A percentile compares a stretch with the other conserved stretches of the same genome.
Evolutionary conservation across 345 rosid genomes (phyloP).

Genomic region (Kernera saxatilis): DNA sequence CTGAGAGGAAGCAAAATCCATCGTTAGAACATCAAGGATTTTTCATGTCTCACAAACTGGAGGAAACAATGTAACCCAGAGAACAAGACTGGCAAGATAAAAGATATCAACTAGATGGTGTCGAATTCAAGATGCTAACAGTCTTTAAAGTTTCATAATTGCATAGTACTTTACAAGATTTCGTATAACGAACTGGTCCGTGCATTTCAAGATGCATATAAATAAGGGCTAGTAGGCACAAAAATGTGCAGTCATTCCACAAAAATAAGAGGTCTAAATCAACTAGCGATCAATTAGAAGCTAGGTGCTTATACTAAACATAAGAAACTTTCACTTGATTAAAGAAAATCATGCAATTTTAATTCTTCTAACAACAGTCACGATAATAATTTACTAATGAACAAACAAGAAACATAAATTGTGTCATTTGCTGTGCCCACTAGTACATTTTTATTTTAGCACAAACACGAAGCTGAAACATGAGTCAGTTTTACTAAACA

Average conservation of each 20-base stretch:
- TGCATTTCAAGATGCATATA: background rate
- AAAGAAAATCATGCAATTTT: background rate
- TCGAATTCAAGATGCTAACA: background rate
- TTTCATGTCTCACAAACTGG: background rate
- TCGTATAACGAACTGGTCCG: background rate
- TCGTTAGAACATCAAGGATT: background rate
- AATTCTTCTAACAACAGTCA: background rate
- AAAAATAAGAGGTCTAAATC: background rate
- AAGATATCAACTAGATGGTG: background rate
- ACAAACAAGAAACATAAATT: no score
- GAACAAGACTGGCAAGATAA: background rate
- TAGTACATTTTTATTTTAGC: background rate
- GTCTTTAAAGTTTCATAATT: background rate
- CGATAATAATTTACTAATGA: no score
- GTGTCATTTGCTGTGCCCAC: no score
- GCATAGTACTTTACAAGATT: background rate
- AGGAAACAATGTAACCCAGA: background rate
- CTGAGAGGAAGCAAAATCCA: slow-evolving; percentile 40
- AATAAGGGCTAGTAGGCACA: background rate
- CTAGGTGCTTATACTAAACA: background rate
- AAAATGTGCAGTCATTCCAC: background rate
- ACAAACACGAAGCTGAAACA: background rate
- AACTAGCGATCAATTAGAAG: background rate
- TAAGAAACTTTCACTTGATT: background rate
- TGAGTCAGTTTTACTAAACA: background rate